A percentile compares a stretch with the other conserved stretches of the same genome.
Evolutionary conservation across 768 basidiomycete genomes (phyloP).

Genomic region (Mrakia frigida): DNA sequence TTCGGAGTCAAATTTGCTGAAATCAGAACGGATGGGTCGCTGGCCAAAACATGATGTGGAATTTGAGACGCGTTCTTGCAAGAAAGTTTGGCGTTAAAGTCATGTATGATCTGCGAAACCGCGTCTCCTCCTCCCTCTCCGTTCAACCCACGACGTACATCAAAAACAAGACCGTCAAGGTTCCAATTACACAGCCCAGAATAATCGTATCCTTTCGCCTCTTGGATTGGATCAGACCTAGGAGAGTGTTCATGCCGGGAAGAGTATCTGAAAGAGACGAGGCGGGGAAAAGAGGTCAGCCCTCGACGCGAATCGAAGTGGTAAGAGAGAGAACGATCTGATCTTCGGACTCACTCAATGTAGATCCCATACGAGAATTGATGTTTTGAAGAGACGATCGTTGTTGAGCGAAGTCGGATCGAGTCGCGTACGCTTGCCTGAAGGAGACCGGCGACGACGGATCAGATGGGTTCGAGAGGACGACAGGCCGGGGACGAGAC

Average conservation of each 20-base stretch:
- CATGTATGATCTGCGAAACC: no score
- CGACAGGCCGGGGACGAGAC: neutral
- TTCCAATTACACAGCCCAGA: conserved; percentile 37
- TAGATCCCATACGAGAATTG: conserved; percentile 74
- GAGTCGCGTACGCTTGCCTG: conserved; percentile 95
- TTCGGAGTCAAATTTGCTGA: neutral
- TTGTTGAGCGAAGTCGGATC: conserved; percentile 84
- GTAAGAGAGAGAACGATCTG: neutral
- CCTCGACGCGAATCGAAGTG: neutral
- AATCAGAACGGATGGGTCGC: neutral
- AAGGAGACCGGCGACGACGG: conserved; percentile 11
- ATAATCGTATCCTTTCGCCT: conserved; percentile 85
- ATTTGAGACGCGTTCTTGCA: neutral
- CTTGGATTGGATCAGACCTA: conserved; percentile 87
- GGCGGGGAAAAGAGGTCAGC: neutral
- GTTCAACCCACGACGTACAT: conserved; percentile 17
- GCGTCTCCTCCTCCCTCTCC: neutral
- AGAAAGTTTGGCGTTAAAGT: neutral
- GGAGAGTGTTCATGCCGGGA: conserved; percentile 87
- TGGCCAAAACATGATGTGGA: neutral
- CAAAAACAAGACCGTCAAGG: conserved; percentile 19
- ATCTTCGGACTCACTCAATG: conserved; percentile 59
- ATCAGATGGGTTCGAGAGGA: neutral
- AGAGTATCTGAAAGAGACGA: conserved; percentile 58
- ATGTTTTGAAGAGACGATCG: conserved; percentile 67